These are phyloP conservation scores for Ogataea paraovalis DNA, from an alignment of 805 yeast genomes.

Conservation along the genomic window DNA sequence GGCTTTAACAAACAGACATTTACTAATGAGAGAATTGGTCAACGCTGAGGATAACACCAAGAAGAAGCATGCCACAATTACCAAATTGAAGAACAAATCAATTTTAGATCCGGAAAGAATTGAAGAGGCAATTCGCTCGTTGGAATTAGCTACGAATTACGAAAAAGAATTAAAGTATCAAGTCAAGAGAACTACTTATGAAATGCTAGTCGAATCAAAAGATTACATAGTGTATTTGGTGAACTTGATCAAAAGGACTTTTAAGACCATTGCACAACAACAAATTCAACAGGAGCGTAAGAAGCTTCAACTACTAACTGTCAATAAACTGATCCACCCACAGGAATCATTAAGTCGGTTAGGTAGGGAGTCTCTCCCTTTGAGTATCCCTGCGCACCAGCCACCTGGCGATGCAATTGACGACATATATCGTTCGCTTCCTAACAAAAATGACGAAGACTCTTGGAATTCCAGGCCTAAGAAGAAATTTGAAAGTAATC, in stretches of 20 bases:
- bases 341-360: conserved; percentile 56
- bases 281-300: conserved; percentile 85
- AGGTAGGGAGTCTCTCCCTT: conserved; percentile 63
- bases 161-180: conserved; percentile 77
- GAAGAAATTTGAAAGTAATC: conserved; percentile 19
- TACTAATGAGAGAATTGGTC: conserved; percentile 82
- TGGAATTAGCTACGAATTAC: conserved; percentile 71
- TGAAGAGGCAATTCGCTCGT: conserved; percentile 78
- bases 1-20: conserved; percentile 86
- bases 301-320: conserved; percentile 63
- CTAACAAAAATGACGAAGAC: conserved; percentile 17
- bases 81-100: conserved; percentile 64
- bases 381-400: conserved; percentile 13
- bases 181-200: conserved; percentile 77
- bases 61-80: conserved; percentile 66
- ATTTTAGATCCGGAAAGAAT: conserved; percentile 83
- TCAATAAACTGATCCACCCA: conserved; percentile 41
- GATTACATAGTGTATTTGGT: conserved; percentile 61
- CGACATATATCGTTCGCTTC: neutral
- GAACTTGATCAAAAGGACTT: conserved; percentile 38
- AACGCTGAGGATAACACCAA: conserved; percentile 76
- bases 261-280: conserved; percentile 60
- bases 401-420: neutral
- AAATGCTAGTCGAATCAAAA: conserved; percentile 71
- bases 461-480: conserved; percentile 34